Base-by-base conservation (phyloP, 257 asterid genomes). In the Solanum bulbocastanum region DNA sequence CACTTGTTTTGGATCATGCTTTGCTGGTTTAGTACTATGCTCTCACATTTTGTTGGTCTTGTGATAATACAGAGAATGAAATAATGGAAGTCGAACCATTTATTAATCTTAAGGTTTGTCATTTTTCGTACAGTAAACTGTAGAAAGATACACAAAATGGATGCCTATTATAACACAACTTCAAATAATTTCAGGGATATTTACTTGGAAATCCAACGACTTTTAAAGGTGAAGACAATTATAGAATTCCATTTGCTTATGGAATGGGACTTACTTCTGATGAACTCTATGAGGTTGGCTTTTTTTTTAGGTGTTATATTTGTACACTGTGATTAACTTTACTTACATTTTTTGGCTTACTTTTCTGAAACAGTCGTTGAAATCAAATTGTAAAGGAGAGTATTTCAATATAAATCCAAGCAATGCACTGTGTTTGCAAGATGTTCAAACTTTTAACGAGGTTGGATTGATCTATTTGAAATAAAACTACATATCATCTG, bases 141-240 rank as follows among this genome's bases (percentile, higher is more conserved):
- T 42, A 42, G 46, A 42, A 42, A 42, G 46, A 42, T 42, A 42
- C 46, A 10, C 46, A 44, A 18, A 72, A 16, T 16, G 15, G 8
- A 16, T 6, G 23, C 3, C 23, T 52, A 52, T 52, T 52, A 52
- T 52, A 52, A 52, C 60, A 52, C 60, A 52, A 52, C 23, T 52
- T 52, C 60, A 16, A 52, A 52, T 52, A 52, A 52, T 5, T 87
- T 75, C 62, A 89, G 91, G 91, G 91, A 35, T 89, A 89, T 52
- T n/a, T 89, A 72, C 84, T 89, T 16, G 91, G 91, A 52, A 89
- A 89, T 76, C 90, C 90, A 1, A 8, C 23, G 40, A 87, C 90
- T 9, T 83, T 66, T 56, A 44, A 73, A 10, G 87, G 62, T 36
- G 88, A 86, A 69, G 2, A 20, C 2, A 86, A 86, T 44, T 86